phyloP scores from a whole-genome alignment of 768 basidiomycete genomes.

The Amanita subjunquillea region DNA sequence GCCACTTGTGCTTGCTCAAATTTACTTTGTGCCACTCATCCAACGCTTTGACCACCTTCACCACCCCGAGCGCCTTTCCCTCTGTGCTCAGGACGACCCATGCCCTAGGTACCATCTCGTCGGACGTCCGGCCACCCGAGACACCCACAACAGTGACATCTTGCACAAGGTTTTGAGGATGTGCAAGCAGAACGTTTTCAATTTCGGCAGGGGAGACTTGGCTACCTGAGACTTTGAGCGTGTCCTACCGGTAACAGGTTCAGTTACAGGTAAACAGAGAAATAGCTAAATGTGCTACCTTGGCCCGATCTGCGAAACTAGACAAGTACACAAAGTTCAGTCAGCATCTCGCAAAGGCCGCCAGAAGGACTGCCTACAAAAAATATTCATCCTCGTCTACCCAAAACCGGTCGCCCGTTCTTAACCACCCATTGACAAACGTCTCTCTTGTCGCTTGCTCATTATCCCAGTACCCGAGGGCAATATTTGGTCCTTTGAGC shows the following conservation, averaged over 20 bases:
- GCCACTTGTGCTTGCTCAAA: conserved; percentile 68
- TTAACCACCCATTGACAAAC: conserved; percentile 65
- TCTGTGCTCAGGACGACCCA: conserved; percentile 60
- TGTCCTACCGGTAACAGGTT: conserved; percentile 41
- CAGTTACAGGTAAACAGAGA: neutral
- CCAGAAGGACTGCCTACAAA: conserved; percentile 34
- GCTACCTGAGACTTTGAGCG: conserved; percentile 66
- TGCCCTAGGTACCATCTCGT: conserved; percentile 69
- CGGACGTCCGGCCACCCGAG: conserved; percentile 53
- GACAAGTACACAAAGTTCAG: neutral
- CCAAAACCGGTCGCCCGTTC: conserved; percentile 62
- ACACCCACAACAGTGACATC: conserved; percentile 73
- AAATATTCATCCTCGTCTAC: conserved; percentile 52
- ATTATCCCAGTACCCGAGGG: conserved; percentile 67
- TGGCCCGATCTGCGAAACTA: conserved; percentile 70
- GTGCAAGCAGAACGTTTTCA: conserved; percentile 50
- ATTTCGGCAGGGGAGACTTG: conserved; percentile 80
- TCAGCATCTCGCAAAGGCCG: neutral
- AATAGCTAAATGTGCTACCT: conserved; percentile 28
- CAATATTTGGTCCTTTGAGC: conserved; percentile 43
- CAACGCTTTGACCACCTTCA: conserved; percentile 32
- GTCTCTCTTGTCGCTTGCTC: conserved; percentile 54
- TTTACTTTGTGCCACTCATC: conserved; percentile 52
- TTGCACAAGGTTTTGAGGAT: conserved; percentile 49
- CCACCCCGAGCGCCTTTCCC: conserved; percentile 40